Evolutionary conservation across 257 asterid species (phyloP), one percentile per base, ranked within the genome.

Genomic region (Salvia hispanica): DNA sequence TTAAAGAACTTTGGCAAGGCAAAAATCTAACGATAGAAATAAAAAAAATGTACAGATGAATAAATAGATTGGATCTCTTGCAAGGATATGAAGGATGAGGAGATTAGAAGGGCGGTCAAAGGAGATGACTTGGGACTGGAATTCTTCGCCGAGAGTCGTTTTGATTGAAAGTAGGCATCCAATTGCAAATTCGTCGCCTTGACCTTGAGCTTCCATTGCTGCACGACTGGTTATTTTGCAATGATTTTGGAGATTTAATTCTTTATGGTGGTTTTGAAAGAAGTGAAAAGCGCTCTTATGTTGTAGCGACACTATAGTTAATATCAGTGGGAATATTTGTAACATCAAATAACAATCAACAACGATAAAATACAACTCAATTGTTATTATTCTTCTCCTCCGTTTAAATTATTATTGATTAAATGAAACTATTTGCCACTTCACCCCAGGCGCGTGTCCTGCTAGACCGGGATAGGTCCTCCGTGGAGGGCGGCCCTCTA

Each of bases 51-150:
- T 51, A 40, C 11, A 50, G 15, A 66, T 73, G 37, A 4, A 9
- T 9, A 31, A 65, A 34, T 34, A 25, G 8, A 34, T 21, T 42
- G 54, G 15, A 2, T 4, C 60, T 58, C 50, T 25, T 9, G 44
- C 9, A 83, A 94, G 97, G 99, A 91, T 94, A 90, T 94, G 99
- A 84, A 94, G 92, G 52, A 87, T 84, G 79, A 94, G 97, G 76
- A 94, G 90, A 84, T 94, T 85, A 78, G 96, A 87, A 18, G 84
- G 82, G 64, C 92, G 90, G 83, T 94, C 97, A 64, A 76, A 94
- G 70, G 96, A 78, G 69, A 94, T 77, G 61, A 94, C 81, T 88
- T 87, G 92, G 28, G 86, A 96, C 80, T 91, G 88, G 74, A 94
- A 94, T 73, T 94, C 96, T 58, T 94, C 99, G 12, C 91, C 96